These are phyloP conservation scores for Euphorbia tirucalli DNA, from an alignment of 345 rosid species.

Conservation along the genomic window DNA sequence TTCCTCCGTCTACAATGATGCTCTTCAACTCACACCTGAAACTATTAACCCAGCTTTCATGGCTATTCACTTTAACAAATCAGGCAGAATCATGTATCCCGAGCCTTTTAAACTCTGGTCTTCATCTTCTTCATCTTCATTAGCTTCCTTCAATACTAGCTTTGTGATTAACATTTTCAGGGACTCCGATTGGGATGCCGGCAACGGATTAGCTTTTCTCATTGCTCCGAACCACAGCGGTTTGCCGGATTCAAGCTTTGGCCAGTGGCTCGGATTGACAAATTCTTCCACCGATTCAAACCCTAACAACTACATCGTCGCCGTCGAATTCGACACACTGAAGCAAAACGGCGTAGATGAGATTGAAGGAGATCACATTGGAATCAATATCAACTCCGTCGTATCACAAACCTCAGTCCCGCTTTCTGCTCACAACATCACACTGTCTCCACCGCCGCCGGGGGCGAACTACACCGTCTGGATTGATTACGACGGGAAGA, in stretches of 20 bases:
- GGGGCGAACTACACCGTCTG: slow-evolving; percentile 28
- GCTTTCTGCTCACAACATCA: slow-evolving; percentile 22
- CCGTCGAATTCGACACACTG: slow-evolving; percentile 43
- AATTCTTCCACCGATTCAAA: slow-evolving; percentile 28
- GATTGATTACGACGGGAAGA: slow-evolving; percentile 36
- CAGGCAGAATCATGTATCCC: slow-evolving; percentile 33
- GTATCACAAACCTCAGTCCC: slow-evolving; percentile 17
- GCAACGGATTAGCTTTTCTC: slow-evolving; percentile 39
- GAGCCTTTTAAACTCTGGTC: slow-evolving; percentile 34
- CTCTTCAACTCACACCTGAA: slow-evolving; percentile 42
- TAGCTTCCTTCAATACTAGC: slow-evolving; percentile 36
- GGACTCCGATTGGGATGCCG: slow-evolving; percentile 2
- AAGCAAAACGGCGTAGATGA: slow-evolving; percentile 37
- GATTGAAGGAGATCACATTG: slow-evolving; percentile 28
- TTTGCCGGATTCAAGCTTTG: slow-evolving; percentile 26
- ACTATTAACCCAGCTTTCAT: not conserved
- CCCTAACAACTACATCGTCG: slow-evolving; percentile 27
- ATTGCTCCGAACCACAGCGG: slow-evolving; percentile 29
- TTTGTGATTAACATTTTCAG: slow-evolving; percentile 34
- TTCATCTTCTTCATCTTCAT: not conserved
- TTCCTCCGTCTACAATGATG: not conserved
- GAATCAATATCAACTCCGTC: slow-evolving; percentile 41
- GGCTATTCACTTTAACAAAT: slow-evolving; percentile 11
- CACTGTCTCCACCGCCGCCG: slow-evolving; percentile 16
- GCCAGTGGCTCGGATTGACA: slow-evolving; percentile 41